A percentile compares a stretch with the other conserved stretches of the same genome.
Conservation (phyloP, 2,329 filamentous ascomycete genomes). For the Ascochyta viciae-villosae region DNA sequence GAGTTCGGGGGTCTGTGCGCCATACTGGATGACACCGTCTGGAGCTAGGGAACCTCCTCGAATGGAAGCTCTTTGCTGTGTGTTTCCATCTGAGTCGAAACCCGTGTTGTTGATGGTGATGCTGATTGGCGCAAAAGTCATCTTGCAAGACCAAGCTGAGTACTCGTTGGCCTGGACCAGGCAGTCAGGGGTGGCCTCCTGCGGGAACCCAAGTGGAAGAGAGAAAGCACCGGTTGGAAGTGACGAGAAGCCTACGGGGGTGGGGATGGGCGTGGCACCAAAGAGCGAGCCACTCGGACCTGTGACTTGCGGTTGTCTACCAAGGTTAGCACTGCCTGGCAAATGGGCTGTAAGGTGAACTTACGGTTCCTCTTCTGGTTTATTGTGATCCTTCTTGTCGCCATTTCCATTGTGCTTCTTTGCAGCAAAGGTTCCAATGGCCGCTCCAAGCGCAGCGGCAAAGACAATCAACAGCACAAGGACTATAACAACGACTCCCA, state of each 20-base stretch:
- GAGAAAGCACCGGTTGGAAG: constrained; percentile 59
- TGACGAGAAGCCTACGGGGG: constrained; percentile 53
- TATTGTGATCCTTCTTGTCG: constrained; percentile 20
- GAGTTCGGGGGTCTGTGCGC: constrained; percentile 65
- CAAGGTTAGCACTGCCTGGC: constrained; percentile 22
- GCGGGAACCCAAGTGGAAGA: constrained; percentile 56
- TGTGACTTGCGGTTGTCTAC: constrained; percentile 54
- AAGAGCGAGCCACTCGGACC: constrained; percentile 54
- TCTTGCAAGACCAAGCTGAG: constrained; percentile 60
- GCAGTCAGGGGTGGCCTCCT: constrained; percentile 59
- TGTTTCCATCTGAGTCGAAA: constrained; percentile 10
- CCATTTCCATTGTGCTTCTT: constrained; percentile 42
- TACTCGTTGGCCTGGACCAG: constrained; percentile 54
- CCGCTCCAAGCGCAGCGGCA: constrained; percentile 59
- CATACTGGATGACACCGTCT: constrained; percentile 61
- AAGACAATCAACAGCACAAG: constrained; percentile 55
- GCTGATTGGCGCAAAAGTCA: constrained; percentile 44
- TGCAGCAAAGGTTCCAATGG: constrained; percentile 61
- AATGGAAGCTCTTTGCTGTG: constrained; percentile 30
- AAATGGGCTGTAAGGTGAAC: constrained; percentile 13
- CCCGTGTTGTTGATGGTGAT: constrained; percentile 36
- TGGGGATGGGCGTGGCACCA: constrained; percentile 60
- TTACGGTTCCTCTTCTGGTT: constrained; percentile 39
- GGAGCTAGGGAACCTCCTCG: constrained; percentile 42
- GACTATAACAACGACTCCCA: constrained; percentile 58